A percentile compares a stretch with the other conserved stretches of the same genome.
Evolutionary conservation across 805 yeast genomes (phyloP).

Genomic region (Hanseniaspora guilliermondii): DNA sequence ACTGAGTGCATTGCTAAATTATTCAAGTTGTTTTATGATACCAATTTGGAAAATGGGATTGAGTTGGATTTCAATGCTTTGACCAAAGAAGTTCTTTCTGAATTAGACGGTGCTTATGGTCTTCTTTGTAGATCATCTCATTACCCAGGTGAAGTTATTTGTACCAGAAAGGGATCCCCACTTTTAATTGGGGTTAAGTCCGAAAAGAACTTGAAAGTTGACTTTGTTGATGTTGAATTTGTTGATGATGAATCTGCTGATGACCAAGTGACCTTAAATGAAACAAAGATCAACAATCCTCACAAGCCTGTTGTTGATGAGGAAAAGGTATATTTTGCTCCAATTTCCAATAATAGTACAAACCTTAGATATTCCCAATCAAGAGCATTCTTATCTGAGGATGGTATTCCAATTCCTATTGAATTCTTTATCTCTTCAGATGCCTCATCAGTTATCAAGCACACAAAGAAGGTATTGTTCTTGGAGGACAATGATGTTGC

Average conservation of each 20-base stretch:
- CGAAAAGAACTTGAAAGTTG: slow-evolving; percentile 88
- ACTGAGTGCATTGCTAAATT: slow-evolving; percentile 96
- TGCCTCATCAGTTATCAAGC: slow-evolving; percentile 91
- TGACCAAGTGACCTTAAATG: slow-evolving; percentile 12
- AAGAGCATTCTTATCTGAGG: slow-evolving; percentile 91
- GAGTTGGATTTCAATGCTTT: slow-evolving; percentile 81
- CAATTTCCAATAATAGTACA: slow-evolving; percentile 40
- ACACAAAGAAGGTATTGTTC: slow-evolving; percentile 91
- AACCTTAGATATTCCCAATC: slow-evolving; percentile 79
- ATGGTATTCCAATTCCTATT: slow-evolving; percentile 81
- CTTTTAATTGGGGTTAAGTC: slow-evolving; percentile 94
- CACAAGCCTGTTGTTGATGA: slow-evolving; percentile 13
- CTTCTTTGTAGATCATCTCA: slow-evolving; percentile 80
- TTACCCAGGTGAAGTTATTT: slow-evolving; percentile 91
- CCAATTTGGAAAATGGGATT: slow-evolving; percentile 56
- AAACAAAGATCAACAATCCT: slow-evolving; percentile 7
- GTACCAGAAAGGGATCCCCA: slow-evolving; percentile 97
- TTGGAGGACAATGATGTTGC: slow-evolving; percentile 98
- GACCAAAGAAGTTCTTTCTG: slow-evolving; percentile 82
- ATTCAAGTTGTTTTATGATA: slow-evolving; percentile 79
- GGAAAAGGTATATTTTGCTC: slow-evolving; percentile 29
- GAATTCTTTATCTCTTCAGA: slow-evolving; percentile 95
- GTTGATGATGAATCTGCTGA: slow-evolving; percentile 44
- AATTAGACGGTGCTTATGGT: slow-evolving; percentile 96
- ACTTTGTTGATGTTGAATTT: slow-evolving; percentile 95